These are phyloP conservation scores for Cornus kousa DNA, from an alignment of 148 eudicot species.

Conservation along the genomic window DNA sequence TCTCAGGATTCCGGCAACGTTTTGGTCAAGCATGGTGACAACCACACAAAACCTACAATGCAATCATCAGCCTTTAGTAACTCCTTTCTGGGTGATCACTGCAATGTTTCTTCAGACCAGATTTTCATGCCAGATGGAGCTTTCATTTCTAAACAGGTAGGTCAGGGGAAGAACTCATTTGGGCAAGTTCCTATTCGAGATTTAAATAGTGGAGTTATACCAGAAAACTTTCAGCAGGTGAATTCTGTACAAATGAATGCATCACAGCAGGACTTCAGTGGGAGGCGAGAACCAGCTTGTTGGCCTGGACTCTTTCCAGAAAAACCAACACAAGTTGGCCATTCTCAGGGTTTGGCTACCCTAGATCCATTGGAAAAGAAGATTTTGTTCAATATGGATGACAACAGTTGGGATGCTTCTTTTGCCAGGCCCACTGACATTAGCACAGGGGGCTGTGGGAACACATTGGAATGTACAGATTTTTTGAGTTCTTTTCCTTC, in stretches of 20 bases:
- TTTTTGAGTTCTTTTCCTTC: conserved; percentile 36
- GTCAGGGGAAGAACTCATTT: conserved; percentile 24
- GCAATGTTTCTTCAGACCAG: conserved; percentile 21
- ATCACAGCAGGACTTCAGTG: conserved; percentile 15
- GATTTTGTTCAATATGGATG: conserved; percentile 58
- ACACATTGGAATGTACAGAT: conserved; percentile 22
- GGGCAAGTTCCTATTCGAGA: conserved; percentile 23
- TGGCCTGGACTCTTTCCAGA: conserved; percentile 22
- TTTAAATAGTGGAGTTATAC: conserved; percentile 20
- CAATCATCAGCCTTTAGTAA: conserved; percentile 19
- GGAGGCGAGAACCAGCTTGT: conserved; percentile 33
- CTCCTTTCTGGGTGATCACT: conserved; percentile 21
- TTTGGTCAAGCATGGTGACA: conserved; percentile 1
- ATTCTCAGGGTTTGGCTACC: conserved; percentile 30
- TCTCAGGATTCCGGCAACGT: conserved; percentile 28
- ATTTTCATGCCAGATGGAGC: conserved; percentile 22
- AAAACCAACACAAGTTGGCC: conserved; percentile 14
- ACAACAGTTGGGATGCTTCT: conserved; percentile 50
- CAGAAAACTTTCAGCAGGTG: conserved; percentile 22
- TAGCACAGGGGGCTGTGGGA: conserved; percentile 24
- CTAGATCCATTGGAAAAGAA: conserved; percentile 68
- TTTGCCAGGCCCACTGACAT: conserved; percentile 26
- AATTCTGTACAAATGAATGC: conserved; percentile 21
- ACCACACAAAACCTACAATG: conserved; percentile 16
- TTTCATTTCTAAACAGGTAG: conserved; percentile 13